Evolutionary conservation across 2,329 filamentous ascomycete species (phyloP).

Genomic region (Coleophoma eucalyptorum): DNA sequence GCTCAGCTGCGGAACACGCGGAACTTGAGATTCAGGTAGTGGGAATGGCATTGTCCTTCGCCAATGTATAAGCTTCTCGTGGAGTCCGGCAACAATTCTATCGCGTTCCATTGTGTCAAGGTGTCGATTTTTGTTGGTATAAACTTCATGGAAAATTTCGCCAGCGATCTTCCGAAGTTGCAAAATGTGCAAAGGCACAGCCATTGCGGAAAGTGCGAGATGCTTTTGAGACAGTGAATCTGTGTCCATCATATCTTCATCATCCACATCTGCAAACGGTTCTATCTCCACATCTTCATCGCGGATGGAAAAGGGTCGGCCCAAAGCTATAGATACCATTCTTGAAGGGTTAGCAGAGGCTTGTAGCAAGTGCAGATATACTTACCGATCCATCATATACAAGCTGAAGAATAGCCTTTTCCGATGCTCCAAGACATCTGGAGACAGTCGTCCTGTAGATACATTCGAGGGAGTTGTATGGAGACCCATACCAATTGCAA

Average conservation of each 20-base stretch:
- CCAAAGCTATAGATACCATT: conserved; percentile 39
- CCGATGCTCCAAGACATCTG: conserved; percentile 27
- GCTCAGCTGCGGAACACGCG: conserved; percentile 36
- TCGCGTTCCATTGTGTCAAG: conserved; percentile 24
- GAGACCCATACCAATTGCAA: conserved; percentile 39
- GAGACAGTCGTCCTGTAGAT: background rate
- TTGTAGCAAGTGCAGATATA: background rate
- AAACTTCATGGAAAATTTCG: conserved; percentile 34
- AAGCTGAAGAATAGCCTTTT: conserved; percentile 42
- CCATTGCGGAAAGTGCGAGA: conserved; percentile 31
- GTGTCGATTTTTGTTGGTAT: conserved; percentile 24
- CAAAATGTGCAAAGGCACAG: conserved; percentile 38
- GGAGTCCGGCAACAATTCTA: conserved; percentile 28
- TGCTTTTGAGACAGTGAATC: conserved; percentile 16
- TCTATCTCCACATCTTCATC: conserved; percentile 40
- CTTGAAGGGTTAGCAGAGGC: conserved; percentile 16
- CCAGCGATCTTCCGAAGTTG: conserved; percentile 36
- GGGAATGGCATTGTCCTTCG: conserved; percentile 40
- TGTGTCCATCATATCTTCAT: conserved; percentile 27
- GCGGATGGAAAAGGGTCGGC: conserved; percentile 40
- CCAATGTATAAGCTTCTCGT: conserved; percentile 39
- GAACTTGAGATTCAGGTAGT: conserved; percentile 31
- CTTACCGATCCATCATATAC: conserved; percentile 45
- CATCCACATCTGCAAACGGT: conserved; percentile 33
- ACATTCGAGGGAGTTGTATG: conserved; percentile 30